A percentile compares a stretch with the other conserved stretches of the same genome.
Conservation (phyloP, 2,329 filamentous ascomycete species). For the Diplodia scrobiculata region DNA sequence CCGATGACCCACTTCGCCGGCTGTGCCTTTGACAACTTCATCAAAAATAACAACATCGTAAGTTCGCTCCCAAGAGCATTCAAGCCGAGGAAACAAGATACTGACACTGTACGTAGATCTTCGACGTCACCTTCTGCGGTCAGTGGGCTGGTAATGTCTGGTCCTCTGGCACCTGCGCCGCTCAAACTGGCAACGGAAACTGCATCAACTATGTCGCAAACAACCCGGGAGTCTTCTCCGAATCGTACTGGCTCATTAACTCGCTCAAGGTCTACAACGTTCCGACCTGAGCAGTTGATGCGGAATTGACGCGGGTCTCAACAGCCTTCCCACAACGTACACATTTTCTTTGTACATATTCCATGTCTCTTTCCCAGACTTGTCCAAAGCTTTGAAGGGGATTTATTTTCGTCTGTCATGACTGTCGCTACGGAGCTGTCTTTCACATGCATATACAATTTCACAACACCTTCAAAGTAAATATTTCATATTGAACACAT, state of each 20-base stretch:
- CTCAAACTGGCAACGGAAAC: conserved; percentile 36
- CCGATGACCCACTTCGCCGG: conserved; percentile 46
- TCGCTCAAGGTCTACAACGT: conserved; percentile 43
- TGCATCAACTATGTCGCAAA: conserved; percentile 45
- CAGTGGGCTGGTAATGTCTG: conserved; percentile 57
- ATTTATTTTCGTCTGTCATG: neutral
- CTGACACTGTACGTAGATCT: conserved; percentile 37
- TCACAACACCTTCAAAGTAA: neutral
- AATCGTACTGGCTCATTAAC: conserved; percentile 47
- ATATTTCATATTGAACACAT: neutral
- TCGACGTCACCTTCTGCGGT: conserved; percentile 59
- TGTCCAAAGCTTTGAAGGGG: neutral
- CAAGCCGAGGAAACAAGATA: no score
- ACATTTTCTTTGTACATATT: neutral
- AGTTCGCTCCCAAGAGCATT: conserved; percentile 28
- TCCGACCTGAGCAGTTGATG: neutral
- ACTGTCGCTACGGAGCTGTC: neutral
- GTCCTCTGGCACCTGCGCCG: conserved; percentile 39
- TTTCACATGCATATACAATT: neutral
- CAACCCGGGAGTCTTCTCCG: conserved; percentile 43
- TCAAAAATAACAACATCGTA: conserved; percentile 44
- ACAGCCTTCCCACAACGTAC: neutral
- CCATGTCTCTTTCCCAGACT: neutral
- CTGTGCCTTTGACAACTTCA: conserved; percentile 43
- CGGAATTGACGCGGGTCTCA: neutral